Evolutionary conservation across 768 basidiomycete genomes (phyloP), one percentile per base, ranked within the genome.

Genomic region (Galerina marginata): DNA sequence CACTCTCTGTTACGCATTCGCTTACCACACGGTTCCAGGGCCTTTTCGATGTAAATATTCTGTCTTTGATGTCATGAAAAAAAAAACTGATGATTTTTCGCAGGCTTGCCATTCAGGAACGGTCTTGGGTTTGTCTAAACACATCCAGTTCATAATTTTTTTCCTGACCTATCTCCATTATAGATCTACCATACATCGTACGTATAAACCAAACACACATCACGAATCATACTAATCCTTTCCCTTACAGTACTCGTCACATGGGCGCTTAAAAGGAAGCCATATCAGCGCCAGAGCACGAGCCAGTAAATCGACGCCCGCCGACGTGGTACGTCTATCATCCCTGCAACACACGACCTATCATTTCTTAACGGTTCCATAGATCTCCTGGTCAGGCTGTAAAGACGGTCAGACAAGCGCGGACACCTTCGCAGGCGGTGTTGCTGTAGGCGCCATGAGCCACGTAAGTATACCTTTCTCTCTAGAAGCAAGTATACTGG

Each of bases 391-490:
- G 72, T 86, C 89, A 15, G 89, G 84, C 20, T 91, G 90, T 67
- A 79, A 84, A 54, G 91, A 92, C 69, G 81, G 80, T 37, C 84
- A 91, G 71, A 91, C 84, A 0, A 92, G 90, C 67, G 87, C 88
- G 0, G 91, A 92, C 68, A 89, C 89, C 1, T 83, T 84, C 52
- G 77, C 82, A 29, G 80, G 78, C 23, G 88, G 88, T 20, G 76
- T 83, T 4, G 87, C 90, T 0, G 86, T 89, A 6, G 91, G 91
- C 2, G 91, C 91, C 3, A 92, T 92, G 88, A 91, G 89, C 71
- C 81, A 89, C 73, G 90, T 91, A 68, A 50, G 89, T 58, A 12
- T 20, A 39, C 33, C 45, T 20, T 15, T 6, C 6, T 15, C 36
- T 12, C 45, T 50, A 39, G 54, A 47, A 1, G 1, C 29, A 33